A percentile compares a stretch with the other conserved stretches of the same genome.
Evolutionary conservation across 176 grass and related monocot species (phyloP).

Genomic region (Bolboschoenus planiculmis): DNA sequence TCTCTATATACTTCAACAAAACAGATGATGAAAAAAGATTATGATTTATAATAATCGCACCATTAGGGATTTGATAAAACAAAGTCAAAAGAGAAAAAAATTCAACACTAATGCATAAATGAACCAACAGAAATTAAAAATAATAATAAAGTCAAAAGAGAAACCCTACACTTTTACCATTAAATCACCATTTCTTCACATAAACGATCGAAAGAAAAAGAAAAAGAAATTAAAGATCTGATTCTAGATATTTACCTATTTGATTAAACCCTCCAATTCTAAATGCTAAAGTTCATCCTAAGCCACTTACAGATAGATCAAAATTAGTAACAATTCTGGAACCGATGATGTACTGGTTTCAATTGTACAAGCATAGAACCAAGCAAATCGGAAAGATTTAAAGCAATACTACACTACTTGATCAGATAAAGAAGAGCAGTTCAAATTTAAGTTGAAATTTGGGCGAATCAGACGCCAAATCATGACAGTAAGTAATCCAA

Average conservation of each 20-base stretch:
- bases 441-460: neutral
- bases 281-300: neutral
- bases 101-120: neutral
- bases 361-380: neutral
- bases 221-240: neutral
- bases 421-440: neutral
- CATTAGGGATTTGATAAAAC: neutral
- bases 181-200: neutral
- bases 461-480: neutral
- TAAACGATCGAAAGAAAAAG: neutral
- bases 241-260: neutral
- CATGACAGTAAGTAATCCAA: neutral
- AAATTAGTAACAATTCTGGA: neutral
- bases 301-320: neutral
- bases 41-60: neutral
- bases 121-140: neutral
- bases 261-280: neutral
- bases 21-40: neutral
- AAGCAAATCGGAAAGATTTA: neutral
- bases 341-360: neutral
- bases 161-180: slow-evolving; percentile 6
- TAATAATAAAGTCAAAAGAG: slow-evolving; percentile 17
- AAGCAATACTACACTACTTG: neutral
- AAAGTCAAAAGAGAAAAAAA: slow-evolving; percentile 8
- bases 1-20: neutral